Evolutionary conservation across 106 monocot species (phyloP).

Genomic region (Xerophyta viscosa): DNA sequence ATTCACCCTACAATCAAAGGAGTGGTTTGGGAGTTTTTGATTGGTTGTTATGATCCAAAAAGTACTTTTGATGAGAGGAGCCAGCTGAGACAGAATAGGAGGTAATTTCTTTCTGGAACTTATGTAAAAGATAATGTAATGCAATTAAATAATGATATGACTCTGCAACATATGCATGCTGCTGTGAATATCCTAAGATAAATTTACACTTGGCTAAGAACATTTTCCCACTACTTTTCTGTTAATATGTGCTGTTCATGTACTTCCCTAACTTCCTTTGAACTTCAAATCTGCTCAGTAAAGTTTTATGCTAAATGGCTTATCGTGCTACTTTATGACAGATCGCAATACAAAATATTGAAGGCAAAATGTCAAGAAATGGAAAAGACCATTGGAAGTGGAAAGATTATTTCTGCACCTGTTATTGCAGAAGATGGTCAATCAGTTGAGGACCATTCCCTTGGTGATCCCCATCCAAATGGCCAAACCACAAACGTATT

Average conservation of each 20-base stretch:
- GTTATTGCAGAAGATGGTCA: constrained; percentile 74
- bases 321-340: constrained; percentile 6
- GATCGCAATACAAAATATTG: constrained; percentile 47
- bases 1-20: constrained; percentile 82
- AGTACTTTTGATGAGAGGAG: constrained; percentile 71
- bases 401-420: constrained; percentile 45
- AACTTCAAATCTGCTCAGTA: not conserved
- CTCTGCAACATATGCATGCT: too few relatives aligned
- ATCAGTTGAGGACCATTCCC: constrained; percentile 32
- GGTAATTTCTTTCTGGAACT: constrained; percentile 24
- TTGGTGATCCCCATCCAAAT: constrained; percentile 3
- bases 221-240: too few relatives aligned
- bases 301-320: not conserved
- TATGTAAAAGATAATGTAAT: too few relatives aligned
- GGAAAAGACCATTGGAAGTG: constrained; percentile 71
- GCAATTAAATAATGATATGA: too few relatives aligned
- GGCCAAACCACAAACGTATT: not conserved
- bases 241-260: not conserved
- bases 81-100: constrained; percentile 51
- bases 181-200: not conserved
- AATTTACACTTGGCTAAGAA: not conserved
- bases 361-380: constrained; percentile 74
- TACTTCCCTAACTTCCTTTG: not conserved
- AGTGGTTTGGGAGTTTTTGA: constrained; percentile 89
- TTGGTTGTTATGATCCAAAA: constrained; percentile 86